phyloP scores from a whole-genome alignment of 305 asterid genomes.

The Fraxinus platypoda region DNA sequence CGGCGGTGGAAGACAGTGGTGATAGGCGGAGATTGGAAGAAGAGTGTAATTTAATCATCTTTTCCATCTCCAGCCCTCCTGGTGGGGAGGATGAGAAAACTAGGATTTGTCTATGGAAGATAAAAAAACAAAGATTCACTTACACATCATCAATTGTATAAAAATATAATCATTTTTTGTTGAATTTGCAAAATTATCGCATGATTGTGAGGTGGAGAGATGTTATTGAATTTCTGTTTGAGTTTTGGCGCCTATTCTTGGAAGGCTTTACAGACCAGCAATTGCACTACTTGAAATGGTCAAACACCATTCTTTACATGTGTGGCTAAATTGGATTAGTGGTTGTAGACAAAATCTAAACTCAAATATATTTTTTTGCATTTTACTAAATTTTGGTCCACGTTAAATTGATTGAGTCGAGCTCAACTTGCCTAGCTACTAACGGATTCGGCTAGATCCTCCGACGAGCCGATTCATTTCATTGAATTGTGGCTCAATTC shows the following conservation, averaged over 20 bases:
- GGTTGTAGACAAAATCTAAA: neutral
- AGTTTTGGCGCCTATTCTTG: slow-evolving; percentile 24
- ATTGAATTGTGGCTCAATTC: neutral
- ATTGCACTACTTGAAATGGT: slow-evolving; percentile 1
- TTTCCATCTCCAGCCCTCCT: slow-evolving; percentile 65
- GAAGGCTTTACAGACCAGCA: slow-evolving; percentile 11
- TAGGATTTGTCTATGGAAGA: slow-evolving; percentile 23
- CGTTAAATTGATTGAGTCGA: neutral
- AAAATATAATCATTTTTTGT: slow-evolving; percentile 12
- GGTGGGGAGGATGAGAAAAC: slow-evolving; percentile 31
- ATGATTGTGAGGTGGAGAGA: slow-evolving; percentile 28
- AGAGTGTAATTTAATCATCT: slow-evolving; percentile 40
- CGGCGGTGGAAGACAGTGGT: slow-evolving; percentile 17
- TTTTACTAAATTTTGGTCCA: neutral
- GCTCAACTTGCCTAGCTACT: neutral
- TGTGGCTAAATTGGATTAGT: neutral
- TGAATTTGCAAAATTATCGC: neutral
- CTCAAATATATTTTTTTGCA: neutral
- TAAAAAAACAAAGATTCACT: slow-evolving; percentile 5
- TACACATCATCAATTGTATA: neutral
- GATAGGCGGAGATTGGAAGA: slow-evolving; percentile 20
- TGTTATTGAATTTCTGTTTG: slow-evolving; percentile 3
- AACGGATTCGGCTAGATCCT: neutral
- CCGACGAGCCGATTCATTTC: neutral
- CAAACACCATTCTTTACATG: neutral